A percentile compares a stretch with the other conserved stretches of the same genome.
Conservation (phyloP, 805 yeast species). For the Schizosaccharomyces pombe region DNA sequence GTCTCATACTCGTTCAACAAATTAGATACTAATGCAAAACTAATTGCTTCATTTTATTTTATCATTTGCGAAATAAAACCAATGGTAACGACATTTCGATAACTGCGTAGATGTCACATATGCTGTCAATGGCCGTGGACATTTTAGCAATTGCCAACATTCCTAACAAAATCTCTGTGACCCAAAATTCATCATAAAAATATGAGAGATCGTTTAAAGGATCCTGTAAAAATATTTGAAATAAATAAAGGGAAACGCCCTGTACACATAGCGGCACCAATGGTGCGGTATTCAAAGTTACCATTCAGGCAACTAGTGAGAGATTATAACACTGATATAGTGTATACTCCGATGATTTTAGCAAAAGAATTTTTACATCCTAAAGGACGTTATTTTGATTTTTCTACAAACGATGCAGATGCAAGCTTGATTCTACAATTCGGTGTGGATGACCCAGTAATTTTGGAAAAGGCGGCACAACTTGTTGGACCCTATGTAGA, state of each 20-base stretch:
- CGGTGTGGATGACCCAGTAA: conserved; percentile 68
- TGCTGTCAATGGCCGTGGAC: no score
- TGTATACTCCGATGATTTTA: conserved; percentile 86
- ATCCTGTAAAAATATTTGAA: conserved; percentile 7
- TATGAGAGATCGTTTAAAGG: neutral
- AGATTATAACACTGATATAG: conserved; percentile 53
- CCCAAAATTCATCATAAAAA: no score
- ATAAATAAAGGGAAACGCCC: conserved; percentile 27
- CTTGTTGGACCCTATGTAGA: conserved; percentile 81
- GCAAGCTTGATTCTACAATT: conserved; percentile 65
- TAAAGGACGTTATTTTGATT: conserved; percentile 62
- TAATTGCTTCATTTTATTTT: no score
- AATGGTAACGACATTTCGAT: no score
- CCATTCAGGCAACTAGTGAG: conserved; percentile 71
- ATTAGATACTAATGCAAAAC: no score
- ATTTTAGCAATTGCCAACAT: no score
- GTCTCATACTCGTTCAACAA: no score
- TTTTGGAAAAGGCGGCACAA: conserved; percentile 57
- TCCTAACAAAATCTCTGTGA: no score
- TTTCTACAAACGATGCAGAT: conserved; percentile 53
- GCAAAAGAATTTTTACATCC: conserved; percentile 83
- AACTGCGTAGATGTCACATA: no score
- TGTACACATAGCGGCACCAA: conserved; percentile 64
- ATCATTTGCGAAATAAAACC: no score
- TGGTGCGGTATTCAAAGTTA: conserved; percentile 87